Percentiles rank a stretch among this genome's conserved stretches.
phyloP scores from a whole-genome alignment of 768 basidiomycete species.

The Naganishia antarctica region DNA sequence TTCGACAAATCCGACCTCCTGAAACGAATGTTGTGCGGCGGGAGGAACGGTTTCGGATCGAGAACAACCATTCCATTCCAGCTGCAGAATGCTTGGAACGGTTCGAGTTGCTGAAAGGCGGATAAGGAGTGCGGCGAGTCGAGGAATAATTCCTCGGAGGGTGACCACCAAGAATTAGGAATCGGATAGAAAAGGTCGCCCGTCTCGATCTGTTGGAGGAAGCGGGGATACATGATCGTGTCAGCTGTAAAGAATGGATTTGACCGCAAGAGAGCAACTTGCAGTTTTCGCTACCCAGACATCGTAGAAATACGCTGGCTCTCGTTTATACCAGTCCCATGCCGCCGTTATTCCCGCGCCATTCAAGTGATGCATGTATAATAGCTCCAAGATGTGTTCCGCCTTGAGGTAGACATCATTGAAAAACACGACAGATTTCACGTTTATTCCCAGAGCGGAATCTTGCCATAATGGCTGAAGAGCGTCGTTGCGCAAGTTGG shows the following conservation, averaged over 20 bases:
- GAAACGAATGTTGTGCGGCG: conserved; percentile 48
- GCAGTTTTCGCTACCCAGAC: conserved; percentile 48
- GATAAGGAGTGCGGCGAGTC: conserved; percentile 31
- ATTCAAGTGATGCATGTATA: conserved; percentile 41
- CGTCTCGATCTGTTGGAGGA: conserved; percentile 34
- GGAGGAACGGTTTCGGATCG: conserved; percentile 42
- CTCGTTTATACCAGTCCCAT: conserved; percentile 45
- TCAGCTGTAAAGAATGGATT: no score
- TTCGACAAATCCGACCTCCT: conserved; percentile 33
- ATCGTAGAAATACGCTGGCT: conserved; percentile 47
- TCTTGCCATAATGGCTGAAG: conserved; percentile 41
- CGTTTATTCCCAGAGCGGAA: conserved; percentile 26
- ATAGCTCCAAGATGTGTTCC: conserved; percentile 40
- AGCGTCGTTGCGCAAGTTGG: conserved; percentile 42
- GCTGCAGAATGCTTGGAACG: conserved; percentile 46
- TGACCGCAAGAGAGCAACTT: no score
- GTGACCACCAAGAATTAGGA: conserved; percentile 40
- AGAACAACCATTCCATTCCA: conserved; percentile 49
- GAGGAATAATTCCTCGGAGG: conserved; percentile 40
- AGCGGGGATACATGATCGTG: no score
- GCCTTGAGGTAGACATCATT: conserved; percentile 46
- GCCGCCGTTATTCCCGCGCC: conserved; percentile 43
- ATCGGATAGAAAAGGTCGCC: conserved; percentile 49
- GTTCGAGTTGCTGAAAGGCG: conserved; percentile 34
- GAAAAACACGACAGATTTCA: conserved; percentile 38